phyloP scores from a whole-genome alignment of 495 filamentous ascomycete species.

The Entonaema liquescens region DNA sequence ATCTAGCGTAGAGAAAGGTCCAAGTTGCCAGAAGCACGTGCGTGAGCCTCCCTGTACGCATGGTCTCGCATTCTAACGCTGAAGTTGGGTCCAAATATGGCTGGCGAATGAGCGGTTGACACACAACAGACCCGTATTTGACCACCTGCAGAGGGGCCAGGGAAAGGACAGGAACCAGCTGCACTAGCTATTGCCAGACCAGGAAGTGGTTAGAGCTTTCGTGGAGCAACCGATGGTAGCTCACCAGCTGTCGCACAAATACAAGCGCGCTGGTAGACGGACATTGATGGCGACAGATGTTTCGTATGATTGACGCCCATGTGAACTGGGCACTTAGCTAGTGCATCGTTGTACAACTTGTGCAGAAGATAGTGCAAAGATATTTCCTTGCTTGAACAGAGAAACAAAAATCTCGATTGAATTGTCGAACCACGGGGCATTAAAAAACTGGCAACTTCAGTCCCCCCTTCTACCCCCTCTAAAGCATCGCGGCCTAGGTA shows the following conservation, averaged over 20 bases:
- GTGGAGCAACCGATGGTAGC: constrained; percentile 33
- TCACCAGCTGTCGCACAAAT: constrained; percentile 41
- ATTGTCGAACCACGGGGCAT: constrained; percentile 34
- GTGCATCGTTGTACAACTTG: constrained; percentile 35
- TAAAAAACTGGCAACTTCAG: constrained; percentile 27
- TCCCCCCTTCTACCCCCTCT: constrained; percentile 3
- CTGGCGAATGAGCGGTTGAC: constrained; percentile 45
- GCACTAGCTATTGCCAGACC: constrained; percentile 28
- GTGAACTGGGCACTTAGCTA: constrained; percentile 35
- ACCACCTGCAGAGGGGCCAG: constrained; percentile 43
- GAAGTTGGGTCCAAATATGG: constrained; percentile 45
- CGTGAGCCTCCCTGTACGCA: constrained; percentile 40
- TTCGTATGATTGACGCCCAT: constrained; percentile 42
- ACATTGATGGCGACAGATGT: constrained; percentile 41
- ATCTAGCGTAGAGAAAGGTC: constrained; percentile 16
- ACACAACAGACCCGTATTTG: constrained; percentile 45
- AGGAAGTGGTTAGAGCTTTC: constrained; percentile 33
- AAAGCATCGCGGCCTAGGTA: constrained; percentile 23
- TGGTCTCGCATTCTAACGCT: constrained; percentile 43
- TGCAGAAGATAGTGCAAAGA: constrained; percentile 3
- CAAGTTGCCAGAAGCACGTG: constrained; percentile 36
- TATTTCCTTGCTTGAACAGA: constrained; percentile 26
- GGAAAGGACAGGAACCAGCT: constrained; percentile 35
- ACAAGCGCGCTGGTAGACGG: constrained; percentile 34
- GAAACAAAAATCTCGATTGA: constrained; percentile 18